Evolutionary conservation across 306 rosid genomes (phyloP).

Genomic region (Gastrolobium villosum): DNA sequence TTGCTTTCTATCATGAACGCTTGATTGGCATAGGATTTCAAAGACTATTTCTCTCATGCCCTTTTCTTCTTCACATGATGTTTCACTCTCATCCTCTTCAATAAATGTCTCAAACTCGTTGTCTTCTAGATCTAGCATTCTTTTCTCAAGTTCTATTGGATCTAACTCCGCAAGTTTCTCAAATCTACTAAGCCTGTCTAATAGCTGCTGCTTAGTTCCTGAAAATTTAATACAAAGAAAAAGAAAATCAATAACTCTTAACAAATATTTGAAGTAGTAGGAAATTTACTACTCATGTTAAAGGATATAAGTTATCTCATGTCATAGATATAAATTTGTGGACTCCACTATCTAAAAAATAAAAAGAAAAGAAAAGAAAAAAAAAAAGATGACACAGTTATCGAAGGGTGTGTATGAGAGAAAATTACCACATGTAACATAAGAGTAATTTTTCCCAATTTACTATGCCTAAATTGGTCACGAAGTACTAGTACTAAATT

Average conservation of each 20-base stretch:
- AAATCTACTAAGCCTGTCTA: constrained; percentile 82
- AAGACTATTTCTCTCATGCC: constrained; percentile 43
- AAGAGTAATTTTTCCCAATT: no score
- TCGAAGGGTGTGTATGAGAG: no score
- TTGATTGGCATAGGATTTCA: constrained; percentile 56
- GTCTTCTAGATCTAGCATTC: constrained; percentile 65
- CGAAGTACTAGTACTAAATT: constrained; percentile 4
- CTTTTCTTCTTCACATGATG: constrained; percentile 52
- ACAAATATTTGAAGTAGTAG: constrained; percentile 26
- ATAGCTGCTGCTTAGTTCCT: constrained; percentile 84
- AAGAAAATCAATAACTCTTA: constrained; percentile 4
- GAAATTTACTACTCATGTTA: constrained; percentile 5
- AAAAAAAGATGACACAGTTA: no score
- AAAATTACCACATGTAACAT: no score
- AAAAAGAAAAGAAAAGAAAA: no score
- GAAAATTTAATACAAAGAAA: constrained; percentile 42
- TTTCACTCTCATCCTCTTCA: constrained; percentile 49
- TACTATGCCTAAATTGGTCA: constrained; percentile 25
- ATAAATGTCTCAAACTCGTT: constrained; percentile 32
- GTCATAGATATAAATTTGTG: no score
- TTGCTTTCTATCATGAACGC: constrained; percentile 31
- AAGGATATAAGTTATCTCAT: no score
- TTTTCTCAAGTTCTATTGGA: constrained; percentile 81
- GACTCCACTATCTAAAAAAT: no score
- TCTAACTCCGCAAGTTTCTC: constrained; percentile 89